Evolutionary conservation across 2,329 filamentous ascomycete genomes (phyloP), one percentile per base, ranked within the genome.

Genomic region (Fusarium virguliforme): DNA sequence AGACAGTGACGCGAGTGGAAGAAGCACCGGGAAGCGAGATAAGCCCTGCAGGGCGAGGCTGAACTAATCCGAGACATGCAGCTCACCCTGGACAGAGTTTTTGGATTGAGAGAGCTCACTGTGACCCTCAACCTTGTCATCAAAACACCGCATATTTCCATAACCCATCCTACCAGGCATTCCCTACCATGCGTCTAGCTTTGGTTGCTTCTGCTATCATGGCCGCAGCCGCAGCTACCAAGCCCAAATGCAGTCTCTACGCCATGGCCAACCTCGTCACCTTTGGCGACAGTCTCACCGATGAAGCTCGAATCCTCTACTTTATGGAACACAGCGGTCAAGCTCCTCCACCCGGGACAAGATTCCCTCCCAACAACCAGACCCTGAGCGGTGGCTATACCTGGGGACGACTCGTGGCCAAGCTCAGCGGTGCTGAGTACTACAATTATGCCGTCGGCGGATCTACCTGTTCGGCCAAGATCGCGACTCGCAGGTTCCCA

Each of bases 321-420:
- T 54, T 54, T 6, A 54, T 54, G 51, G 22, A 26, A 8, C 24
- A 54, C 34, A 22, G 26, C 3, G 51, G 51, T 10, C 32, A 38
- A 4, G 51, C 51, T 4, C 51, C 51, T 37, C 51, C 51, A n/a
- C 13, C 34, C 4, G 51, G 51, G 26, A 54, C 51, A 12, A 54
- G 13, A n/a, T 54, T 54, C 34, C 34, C 51, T 54, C 51, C 51
- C 34, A 54, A 54, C 51, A 54, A 38, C 51, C 51, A 54, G 51
- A 54, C 51, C 2, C 18, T 54, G 34, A 54, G 32, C 24, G 51
- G 51, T 10, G 51, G 51, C 32, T 54, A 54, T 7, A 24, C 32
- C 22, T 54, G 51, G 51, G 51, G 51, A 54, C 51, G 51, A 5
- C 51, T 54, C 24, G 51, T 38, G 8, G 51, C 51, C 13, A 18